These are phyloP conservation scores for Pestalotiopsis sp. DNA, from an alignment of 2,329 filamentous ascomycete species.

Conservation along the genomic window DNA sequence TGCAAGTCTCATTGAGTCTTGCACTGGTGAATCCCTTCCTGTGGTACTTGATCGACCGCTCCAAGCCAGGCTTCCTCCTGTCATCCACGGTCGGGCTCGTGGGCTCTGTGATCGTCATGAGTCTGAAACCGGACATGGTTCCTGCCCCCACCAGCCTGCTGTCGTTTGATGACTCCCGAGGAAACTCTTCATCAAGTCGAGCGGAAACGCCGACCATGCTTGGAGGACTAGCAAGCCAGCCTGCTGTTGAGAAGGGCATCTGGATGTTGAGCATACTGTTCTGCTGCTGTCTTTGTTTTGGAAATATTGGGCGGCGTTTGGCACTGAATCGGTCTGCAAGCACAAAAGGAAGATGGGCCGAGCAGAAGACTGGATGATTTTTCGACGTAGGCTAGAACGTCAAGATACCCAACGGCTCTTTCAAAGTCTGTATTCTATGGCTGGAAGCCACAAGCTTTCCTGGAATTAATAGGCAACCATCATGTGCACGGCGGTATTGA, in stretches of 20 bases:
- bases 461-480: background rate
- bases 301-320: constrained; percentile 85
- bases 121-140: constrained; percentile 76
- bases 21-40: constrained; percentile 89
- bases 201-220: constrained; percentile 31
- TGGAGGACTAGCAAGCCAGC: constrained; percentile 58
- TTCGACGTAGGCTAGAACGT: background rate
- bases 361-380: constrained; percentile 8
- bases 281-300: constrained; percentile 93
- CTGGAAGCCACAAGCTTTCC: background rate
- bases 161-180: constrained; percentile 26
- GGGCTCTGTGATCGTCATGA: constrained; percentile 73
- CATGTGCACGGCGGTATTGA: background rate
- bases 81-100: constrained; percentile 71
- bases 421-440: background rate
- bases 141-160: constrained; percentile 58
- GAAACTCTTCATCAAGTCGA: constrained; percentile 26
- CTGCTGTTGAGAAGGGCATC: constrained; percentile 70
- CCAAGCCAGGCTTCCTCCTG: constrained; percentile 78
- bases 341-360: constrained; percentile 45
- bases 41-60: constrained; percentile 96
- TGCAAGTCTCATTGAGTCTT: constrained; percentile 89
- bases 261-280: constrained; percentile 95
- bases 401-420: background rate
- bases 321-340: constrained; percentile 51